Conservation (phyloP, 768 basidiomycete genomes). For the Lactarius trivialis region DNA sequence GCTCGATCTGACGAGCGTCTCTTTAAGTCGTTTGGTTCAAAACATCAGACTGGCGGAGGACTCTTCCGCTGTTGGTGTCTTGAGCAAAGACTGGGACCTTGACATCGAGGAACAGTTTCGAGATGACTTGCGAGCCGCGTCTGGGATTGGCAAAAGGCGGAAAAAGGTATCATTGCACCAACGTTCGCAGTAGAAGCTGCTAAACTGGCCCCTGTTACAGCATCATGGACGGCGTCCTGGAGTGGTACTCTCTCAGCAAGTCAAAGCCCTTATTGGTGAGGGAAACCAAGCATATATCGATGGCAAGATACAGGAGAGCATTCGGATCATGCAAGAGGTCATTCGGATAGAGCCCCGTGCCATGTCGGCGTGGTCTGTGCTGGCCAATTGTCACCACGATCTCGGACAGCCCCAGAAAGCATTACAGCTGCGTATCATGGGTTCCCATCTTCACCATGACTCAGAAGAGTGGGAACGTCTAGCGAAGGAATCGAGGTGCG, state of each 20-base stretch:
- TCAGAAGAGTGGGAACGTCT: slow-evolving; percentile 84
- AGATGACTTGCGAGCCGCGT: slow-evolving; percentile 67
- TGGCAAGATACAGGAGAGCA: slow-evolving; percentile 56
- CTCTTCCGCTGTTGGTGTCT: slow-evolving; percentile 37
- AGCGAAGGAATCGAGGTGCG: slow-evolving; percentile 67
- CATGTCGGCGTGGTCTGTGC: slow-evolving; percentile 76
- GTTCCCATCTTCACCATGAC: slow-evolving; percentile 78
- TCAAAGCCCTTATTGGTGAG: slow-evolving; percentile 68
- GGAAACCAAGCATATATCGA: slow-evolving; percentile 86
- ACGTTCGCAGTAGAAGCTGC: neutral
- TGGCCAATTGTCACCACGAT: slow-evolving; percentile 80
- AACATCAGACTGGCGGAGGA: slow-evolving; percentile 53
- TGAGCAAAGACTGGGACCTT: slow-evolving; percentile 70
- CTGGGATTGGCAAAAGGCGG: slow-evolving; percentile 55
- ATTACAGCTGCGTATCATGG: slow-evolving; percentile 81
- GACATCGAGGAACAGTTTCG: slow-evolving; percentile 63
- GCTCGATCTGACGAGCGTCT: neutral
- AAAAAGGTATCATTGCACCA: slow-evolving; percentile 30
- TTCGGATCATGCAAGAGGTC: slow-evolving; percentile 82
- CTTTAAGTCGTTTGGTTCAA: slow-evolving; percentile 55
- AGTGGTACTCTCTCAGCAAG: slow-evolving; percentile 60
- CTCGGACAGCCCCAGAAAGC: slow-evolving; percentile 61
- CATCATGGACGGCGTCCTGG: slow-evolving; percentile 44
- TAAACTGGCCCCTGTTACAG: neutral
- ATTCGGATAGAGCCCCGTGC: slow-evolving; percentile 91